Evolutionary conservation across 768 basidiomycete genomes (phyloP).

Genomic region (Hydnum rufescens): DNA sequence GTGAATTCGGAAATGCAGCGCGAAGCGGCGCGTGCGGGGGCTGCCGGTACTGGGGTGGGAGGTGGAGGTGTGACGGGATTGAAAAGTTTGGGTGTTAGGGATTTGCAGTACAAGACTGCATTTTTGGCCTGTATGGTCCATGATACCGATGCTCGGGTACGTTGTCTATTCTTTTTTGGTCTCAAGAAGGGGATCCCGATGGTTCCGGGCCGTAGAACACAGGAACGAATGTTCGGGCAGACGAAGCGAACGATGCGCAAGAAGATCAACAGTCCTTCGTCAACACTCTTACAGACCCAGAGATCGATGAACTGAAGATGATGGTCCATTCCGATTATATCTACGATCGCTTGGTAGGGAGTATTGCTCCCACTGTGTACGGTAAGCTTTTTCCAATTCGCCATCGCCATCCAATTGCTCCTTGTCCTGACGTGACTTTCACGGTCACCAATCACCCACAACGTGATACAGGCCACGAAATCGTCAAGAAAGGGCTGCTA

Average conservation of each 20-base stretch:
- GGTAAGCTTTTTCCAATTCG: constrained; percentile 19
- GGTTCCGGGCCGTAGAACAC: not conserved
- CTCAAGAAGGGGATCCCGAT: not conserved
- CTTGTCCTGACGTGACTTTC: too few species aligned
- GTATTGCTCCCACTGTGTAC: constrained; percentile 94
- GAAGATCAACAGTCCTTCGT: constrained; percentile 65
- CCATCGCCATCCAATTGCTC: not conserved
- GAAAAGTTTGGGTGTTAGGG: constrained; percentile 85
- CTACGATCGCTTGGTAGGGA: constrained; percentile 80
- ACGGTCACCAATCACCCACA: not conserved
- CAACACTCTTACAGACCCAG: constrained; percentile 74
- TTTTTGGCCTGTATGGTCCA: constrained; percentile 97
- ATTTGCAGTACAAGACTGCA: constrained; percentile 95
- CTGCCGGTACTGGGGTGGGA: constrained; percentile 29
- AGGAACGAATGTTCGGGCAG: constrained; percentile 26
- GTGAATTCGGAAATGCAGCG: constrained; percentile 85
- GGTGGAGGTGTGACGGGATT: constrained; percentile 72
- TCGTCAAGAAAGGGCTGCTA: constrained; percentile 93
- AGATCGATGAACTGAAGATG: constrained; percentile 80
- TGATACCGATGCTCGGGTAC: constrained; percentile 69
- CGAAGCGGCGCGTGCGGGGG: constrained; percentile 46
- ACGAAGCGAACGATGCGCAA: constrained; percentile 66
- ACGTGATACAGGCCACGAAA: constrained; percentile 49
- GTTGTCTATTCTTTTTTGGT: not conserved
- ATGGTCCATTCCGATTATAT: constrained; percentile 95